Evolutionary conservation across 805 yeast genomes (phyloP), one percentile per base, ranked within the genome.

Genomic region (Tetrapisispora taiwanensis): DNA sequence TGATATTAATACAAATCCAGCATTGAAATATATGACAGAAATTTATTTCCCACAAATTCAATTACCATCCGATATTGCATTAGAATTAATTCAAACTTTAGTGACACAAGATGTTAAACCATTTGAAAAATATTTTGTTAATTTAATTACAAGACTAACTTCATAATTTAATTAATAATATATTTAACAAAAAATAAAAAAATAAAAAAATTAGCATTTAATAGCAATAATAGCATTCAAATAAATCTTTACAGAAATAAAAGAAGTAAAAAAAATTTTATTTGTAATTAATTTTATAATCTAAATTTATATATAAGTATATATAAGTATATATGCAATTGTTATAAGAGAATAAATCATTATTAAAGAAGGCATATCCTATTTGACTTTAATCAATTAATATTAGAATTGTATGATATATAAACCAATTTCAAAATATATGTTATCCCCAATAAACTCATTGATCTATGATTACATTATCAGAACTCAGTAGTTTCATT

Each of bases 91-190:
- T 30, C 69, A 73, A 44, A 72, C 73, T 46, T 69, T 87, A 57
- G 73, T 77, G 8, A 68, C 72, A 18, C 53, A 70, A 49, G 79
- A 79, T 43, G 72, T 69, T 45, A 79, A 81, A 58, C 76, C 73
- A 38, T 86, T 87, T 66, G 80, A 78, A 59, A 84, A 81, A 66
- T 84, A 75, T 58, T 81, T 81, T 60, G 71, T 76, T 20, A 15
- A 39, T n/a, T 67, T 74, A 50, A 67, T 74, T 44, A 45, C 37
- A 15, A 52, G 51, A 27, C 46, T 56, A n/a, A 39, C 51, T 8
- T 39, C 48, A 19, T 51, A 30, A 48, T 9, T 6, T 9, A 15
- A n/a, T 14, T 17, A 31, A 17, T 15, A 31, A 31, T 6, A 8
- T 10, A 30, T 6, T 8, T 8, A 30, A 30, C 14, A n/a, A 31